A percentile compares a stretch with the other conserved stretches of the same genome.
Evolutionary conservation across 371 early-diverging fungal species (phyloP).

Genomic region (Capniomyces stellatus): DNA sequence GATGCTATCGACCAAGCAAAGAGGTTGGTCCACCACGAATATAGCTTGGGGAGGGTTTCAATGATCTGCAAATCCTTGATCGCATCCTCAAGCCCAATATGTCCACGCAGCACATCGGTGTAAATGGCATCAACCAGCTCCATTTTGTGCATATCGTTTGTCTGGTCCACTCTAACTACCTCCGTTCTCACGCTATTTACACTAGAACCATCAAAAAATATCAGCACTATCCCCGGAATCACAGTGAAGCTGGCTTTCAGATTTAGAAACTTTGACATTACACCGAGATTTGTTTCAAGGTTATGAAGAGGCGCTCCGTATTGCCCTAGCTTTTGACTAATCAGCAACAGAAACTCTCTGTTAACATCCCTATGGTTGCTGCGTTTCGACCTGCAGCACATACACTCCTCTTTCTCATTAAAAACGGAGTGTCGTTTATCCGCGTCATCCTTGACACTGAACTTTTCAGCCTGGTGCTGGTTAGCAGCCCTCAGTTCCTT

Average conservation of each 20-base stretch:
- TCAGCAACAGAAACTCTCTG: too few relatives aligned
- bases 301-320: background rate
- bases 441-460: too few relatives aligned
- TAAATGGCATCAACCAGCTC: conserved; percentile 38
- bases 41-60: conserved; percentile 10
- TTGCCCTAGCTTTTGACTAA: too few relatives aligned
- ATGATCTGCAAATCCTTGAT: conserved; percentile 10
- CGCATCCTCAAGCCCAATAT: conserved; percentile 12
- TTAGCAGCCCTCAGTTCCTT: too few relatives aligned
- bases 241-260: conserved; percentile 47
- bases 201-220: conserved; percentile 33
- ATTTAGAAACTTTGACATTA: conserved; percentile 26
- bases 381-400: too few relatives aligned
- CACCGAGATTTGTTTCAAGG: conserved; percentile 20
- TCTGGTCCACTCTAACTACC: conserved; percentile 32
- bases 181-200: conserved; percentile 65
- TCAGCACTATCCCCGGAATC: conserved; percentile 48
- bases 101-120: conserved; percentile 30
- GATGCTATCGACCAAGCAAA: conserved; percentile 23
- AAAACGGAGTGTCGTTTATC: too few relatives aligned
- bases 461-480: too few relatives aligned
- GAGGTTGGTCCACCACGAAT: conserved; percentile 17
- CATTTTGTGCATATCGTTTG: conserved; percentile 49
- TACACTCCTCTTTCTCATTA: too few relatives aligned
- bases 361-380: too few relatives aligned